Evolutionary conservation across 345 rosid genomes (phyloP).

Genomic region (Eucalyptus polybractea): DNA sequence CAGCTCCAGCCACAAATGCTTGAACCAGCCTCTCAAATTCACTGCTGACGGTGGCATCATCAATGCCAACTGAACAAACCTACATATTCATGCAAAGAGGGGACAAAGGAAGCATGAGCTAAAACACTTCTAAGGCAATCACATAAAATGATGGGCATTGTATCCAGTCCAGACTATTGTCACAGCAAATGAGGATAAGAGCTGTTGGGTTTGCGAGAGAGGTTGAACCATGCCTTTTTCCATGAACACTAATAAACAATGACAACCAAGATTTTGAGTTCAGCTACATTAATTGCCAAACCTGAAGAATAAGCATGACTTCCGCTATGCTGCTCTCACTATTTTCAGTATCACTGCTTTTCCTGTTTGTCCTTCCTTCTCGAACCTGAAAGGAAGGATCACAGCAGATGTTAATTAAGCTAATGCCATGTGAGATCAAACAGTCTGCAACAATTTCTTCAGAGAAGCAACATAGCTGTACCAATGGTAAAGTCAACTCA

Average conservation of each 20-base stretch:
- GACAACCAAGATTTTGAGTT: background rate
- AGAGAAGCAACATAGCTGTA: background rate
- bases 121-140: background rate
- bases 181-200: background rate
- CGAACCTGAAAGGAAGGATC: conserved; percentile 45
- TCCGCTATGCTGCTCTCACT: conserved; percentile 40
- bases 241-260: background rate
- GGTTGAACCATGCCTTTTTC: background rate
- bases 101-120: background rate
- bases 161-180: background rate
- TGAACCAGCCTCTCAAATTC: conserved; percentile 62
- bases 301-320: conserved; percentile 97
- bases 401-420: background rate
- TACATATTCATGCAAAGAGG: background rate
- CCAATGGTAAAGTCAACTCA: background rate
- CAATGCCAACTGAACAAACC: conserved; percentile 45
- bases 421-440: background rate
- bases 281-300: background rate
- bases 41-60: conserved; percentile 27
- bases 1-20: conserved; percentile 60
- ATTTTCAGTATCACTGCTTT: conserved; percentile 27
- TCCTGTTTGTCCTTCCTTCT: conserved; percentile 66
- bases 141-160: background rate
- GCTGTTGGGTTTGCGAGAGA: background rate
- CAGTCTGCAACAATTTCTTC: background rate